Conservation (phyloP, 2,329 filamentous ascomycete genomes). For the Sporothrix euskadiensis region DNA sequence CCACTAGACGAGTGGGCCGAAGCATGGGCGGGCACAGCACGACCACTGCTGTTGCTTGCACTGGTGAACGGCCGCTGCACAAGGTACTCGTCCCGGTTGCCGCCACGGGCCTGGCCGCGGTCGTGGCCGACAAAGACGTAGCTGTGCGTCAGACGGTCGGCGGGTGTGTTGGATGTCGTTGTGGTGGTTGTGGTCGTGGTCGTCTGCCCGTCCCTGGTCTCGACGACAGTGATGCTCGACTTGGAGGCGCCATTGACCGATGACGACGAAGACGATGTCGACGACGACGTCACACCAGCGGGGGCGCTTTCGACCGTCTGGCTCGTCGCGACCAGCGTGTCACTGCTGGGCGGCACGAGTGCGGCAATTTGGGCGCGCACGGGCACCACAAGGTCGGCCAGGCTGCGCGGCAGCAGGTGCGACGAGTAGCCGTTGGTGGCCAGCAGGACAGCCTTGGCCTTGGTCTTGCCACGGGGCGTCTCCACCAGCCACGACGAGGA, state of each 20-base stretch:
- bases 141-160: constrained; percentile 52
- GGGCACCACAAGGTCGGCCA: constrained; percentile 73
- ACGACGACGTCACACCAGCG: not conserved
- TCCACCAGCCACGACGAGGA: constrained; percentile 57
- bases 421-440: constrained; percentile 86
- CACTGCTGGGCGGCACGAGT: constrained; percentile 55
- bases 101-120: constrained; percentile 32
- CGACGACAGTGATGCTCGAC: constrained; percentile 1
- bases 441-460: constrained; percentile 65
- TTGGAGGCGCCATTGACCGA: not conserved
- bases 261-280: not conserved
- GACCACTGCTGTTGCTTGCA: not conserved
- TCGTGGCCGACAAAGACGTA: constrained; percentile 60
- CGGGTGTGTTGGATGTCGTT: not conserved
- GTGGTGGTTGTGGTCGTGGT: constrained; percentile 16
- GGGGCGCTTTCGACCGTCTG: not conserved
- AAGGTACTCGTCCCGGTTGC: constrained; percentile 67
- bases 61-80: constrained; percentile 59
- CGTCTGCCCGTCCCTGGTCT: not conserved
- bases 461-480: constrained; percentile 68
- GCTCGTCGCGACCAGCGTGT: constrained; percentile 17
- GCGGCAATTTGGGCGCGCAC: constrained; percentile 72
- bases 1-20: not conserved
- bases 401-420: constrained; percentile 68
- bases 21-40: not conserved